Evolutionary conservation across 441 rosid species (phyloP), one percentile per base, ranked within the genome.

Genomic region (Mallotus japonicus): DNA sequence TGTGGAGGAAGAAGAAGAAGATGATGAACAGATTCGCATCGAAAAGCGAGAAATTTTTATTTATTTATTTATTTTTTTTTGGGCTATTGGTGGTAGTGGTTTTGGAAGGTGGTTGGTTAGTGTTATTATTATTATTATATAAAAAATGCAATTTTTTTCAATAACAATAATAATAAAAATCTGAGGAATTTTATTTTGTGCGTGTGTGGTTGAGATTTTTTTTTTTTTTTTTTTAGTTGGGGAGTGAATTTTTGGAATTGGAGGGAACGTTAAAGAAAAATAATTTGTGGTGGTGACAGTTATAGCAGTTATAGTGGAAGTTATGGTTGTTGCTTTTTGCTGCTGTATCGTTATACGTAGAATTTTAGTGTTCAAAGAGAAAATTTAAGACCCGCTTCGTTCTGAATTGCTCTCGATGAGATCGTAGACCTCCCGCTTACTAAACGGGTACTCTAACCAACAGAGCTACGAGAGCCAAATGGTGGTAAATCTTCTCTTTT

Each of bases 381-480:
- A 37, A 28, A 1, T 37, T 37, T 37, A 37, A 34, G 6, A 37
- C 3, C 6, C 5, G 32, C 12, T 14, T 15, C n/a, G n/a, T n/a
- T n/a, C n/a, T n/a, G n/a, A n/a, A n/a, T n/a, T 88, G 92, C 93
- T 90, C 83, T 90, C 87, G 83, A 87, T 93, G 93, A 87, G 92
- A 90, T n/a, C n/a, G n/a, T n/a, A n/a, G n/a, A n/a, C 28, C 28
- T 95, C 92, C 94, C 90, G 92, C 94, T 90, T 92, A 90, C 95
- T 90, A 88, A 89, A 86, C 97, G 90, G 97, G 91, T 91, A 95
- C 92, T 89, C 96, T 92, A 95, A 91, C 96, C 95, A 88, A 84
- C 96, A 89, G 92, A 87, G 98, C 93, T 89, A 88, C 87, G 88
- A 91, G 92, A 87, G 94, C 96, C 15, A 8, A 3, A 0, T 44